phyloP scores from a whole-genome alignment of 305 asterid genomes.

The Fraxinus nigra region DNA sequence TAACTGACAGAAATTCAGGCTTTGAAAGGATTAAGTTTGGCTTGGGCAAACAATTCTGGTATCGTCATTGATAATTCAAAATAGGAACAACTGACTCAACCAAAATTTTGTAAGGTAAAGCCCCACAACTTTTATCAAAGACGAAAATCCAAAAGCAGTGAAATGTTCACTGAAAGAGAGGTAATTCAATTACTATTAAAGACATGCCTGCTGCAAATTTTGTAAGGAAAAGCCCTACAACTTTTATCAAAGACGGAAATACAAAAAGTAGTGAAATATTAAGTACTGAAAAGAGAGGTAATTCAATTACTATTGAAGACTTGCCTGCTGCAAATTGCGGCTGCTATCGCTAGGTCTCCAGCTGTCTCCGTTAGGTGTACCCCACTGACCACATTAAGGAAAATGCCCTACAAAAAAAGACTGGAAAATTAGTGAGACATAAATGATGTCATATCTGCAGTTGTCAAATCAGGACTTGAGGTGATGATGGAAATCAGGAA shows the following conservation, averaged over 20 bases:
- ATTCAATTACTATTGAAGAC: slow-evolving; percentile 18
- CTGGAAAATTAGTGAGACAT: not conserved
- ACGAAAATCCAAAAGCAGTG: not conserved
- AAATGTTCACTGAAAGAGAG: not conserved
- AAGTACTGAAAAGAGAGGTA: not conserved
- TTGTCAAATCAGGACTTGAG: not conserved
- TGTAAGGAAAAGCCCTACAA: not conserved
- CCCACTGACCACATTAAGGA: slow-evolving; percentile 82
- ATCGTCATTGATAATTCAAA: not conserved
- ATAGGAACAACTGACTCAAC: not conserved
- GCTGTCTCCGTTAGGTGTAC: slow-evolving; percentile 73
- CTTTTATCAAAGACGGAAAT: not conserved
- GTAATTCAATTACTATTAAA: slow-evolving; percentile 6
- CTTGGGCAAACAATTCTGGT: not conserved
- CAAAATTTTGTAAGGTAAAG: not conserved
- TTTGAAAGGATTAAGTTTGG: not conserved
- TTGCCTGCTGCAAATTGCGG: slow-evolving; percentile 98
- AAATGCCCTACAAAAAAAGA: slow-evolving; percentile 54
- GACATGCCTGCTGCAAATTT: slow-evolving; percentile 88
- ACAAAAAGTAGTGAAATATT: not conserved
- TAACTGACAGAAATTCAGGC: not conserved
- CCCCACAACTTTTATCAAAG: not conserved
- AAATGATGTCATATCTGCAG: not conserved
- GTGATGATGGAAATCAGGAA: not conserved
- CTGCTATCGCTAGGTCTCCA: slow-evolving; percentile 93